Evolutionary conservation across 177 flowering plant species (phyloP).

Genomic region (Vitis hybrid): DNA sequence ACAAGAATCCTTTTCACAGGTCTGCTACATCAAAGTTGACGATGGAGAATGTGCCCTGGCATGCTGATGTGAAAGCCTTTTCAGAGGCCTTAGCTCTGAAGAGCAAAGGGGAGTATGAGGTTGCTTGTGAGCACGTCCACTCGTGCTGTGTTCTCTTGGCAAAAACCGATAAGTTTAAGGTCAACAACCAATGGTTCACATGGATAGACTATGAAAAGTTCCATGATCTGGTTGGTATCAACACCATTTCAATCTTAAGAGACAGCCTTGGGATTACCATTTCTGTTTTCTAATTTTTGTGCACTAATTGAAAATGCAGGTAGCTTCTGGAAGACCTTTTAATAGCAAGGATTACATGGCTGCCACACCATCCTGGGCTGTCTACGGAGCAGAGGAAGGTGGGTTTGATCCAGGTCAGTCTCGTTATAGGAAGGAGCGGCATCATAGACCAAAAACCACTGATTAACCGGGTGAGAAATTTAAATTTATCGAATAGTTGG

Average conservation of each 20-base stretch:
- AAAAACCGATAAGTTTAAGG: constrained; percentile 72
- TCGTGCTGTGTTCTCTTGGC: constrained; percentile 98
- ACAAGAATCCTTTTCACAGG: constrained; percentile 32
- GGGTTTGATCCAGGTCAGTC: constrained; percentile 93
- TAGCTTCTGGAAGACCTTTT: constrained; percentile 78
- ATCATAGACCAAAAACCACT: constrained; percentile 55
- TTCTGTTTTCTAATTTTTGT: background rate
- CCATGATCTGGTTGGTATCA: constrained; percentile 76
- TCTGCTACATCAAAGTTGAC: constrained; percentile 96
- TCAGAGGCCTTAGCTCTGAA: constrained; percentile 83
- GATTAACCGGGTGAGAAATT: constrained; percentile 3
- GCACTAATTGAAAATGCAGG: constrained; percentile 42
- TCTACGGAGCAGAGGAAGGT: constrained; percentile 95
- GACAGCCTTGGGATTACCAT: background rate
- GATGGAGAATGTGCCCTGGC: constrained; percentile 99
- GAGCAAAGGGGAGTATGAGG: constrained; percentile 85
- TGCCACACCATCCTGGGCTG: constrained; percentile 92
- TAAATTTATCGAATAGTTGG: background rate
- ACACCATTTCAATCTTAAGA: background rate
- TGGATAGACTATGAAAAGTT: constrained; percentile 99
- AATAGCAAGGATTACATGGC: constrained; percentile 85
- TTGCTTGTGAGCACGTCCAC: constrained; percentile 96
- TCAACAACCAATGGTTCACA: constrained; percentile 89
- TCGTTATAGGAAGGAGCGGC: constrained; percentile 80
- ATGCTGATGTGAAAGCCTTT: constrained; percentile 87